A percentile compares a stretch with the other conserved stretches of the same genome.
Evolutionary conservation across 2,329 filamentous ascomycete genomes (phyloP).

Genomic region (Penicillium sp.): DNA sequence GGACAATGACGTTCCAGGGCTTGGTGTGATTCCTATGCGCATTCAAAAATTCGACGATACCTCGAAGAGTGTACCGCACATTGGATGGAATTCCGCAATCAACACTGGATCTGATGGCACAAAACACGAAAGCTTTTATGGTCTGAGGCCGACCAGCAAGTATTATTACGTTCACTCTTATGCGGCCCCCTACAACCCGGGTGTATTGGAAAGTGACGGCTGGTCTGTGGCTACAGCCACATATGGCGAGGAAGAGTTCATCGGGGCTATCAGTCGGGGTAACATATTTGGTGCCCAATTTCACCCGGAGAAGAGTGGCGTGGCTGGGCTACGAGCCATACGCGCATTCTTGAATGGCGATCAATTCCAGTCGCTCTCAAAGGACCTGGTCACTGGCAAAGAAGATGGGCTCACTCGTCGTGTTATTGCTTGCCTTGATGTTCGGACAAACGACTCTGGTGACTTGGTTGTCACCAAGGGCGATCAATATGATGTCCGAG

Average conservation of each 20-base stretch:
- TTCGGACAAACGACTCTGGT: constrained; percentile 88
- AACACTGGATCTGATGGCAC: constrained; percentile 42
- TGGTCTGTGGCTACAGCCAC: constrained; percentile 90
- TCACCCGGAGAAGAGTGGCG: constrained; percentile 95
- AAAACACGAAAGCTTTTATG: constrained; percentile 65
- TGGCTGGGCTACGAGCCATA: constrained; percentile 78
- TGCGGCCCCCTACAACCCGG: constrained; percentile 71
- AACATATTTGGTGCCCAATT: constrained; percentile 94
- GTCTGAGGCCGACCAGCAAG: constrained; percentile 75
- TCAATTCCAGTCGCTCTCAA: constrained; percentile 54
- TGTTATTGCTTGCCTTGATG: constrained; percentile 93
- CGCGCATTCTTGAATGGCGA: constrained; percentile 81
- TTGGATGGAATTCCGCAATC: constrained; percentile 94
- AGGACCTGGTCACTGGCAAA: constrained; percentile 19
- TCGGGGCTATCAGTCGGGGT: constrained; percentile 80
- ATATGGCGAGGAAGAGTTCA: constrained; percentile 85
- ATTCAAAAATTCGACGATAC: constrained; percentile 74
- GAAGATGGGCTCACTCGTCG: constrained; percentile 77
- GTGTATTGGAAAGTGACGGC: constrained; percentile 72
- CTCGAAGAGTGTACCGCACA: constrained; percentile 92
- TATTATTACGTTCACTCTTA: constrained; percentile 99
- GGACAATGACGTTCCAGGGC: constrained; percentile 66
- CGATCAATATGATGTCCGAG: constrained; percentile 96
- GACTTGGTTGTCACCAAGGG: constrained; percentile 98
- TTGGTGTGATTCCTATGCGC: constrained; percentile 69